Percentiles rank a stretch among this genome's conserved stretches.
phyloP scores from a whole-genome alignment of 1,284 basidiomycete genomes.

The Trametes pubescens region DNA sequence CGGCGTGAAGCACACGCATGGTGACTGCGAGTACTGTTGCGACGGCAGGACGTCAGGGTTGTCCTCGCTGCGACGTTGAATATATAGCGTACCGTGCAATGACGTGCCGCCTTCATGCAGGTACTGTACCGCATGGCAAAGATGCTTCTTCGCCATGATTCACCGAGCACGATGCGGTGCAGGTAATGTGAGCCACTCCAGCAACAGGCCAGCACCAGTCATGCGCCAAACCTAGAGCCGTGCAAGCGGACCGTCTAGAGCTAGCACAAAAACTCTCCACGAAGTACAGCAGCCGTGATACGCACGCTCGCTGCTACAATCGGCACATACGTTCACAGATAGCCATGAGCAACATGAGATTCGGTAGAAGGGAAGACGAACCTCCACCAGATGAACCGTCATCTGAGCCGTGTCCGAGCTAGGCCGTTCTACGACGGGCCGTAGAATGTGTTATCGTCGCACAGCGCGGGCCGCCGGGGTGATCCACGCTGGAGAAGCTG shows the following conservation, averaged over 20 bases:
- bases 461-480: neutral
- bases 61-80: neutral
- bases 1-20: slow-evolving; percentile 5
- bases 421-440: slow-evolving; percentile 5
- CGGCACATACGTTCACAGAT: neutral
- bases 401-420: slow-evolving; percentile 2
- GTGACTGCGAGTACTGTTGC: neutral
- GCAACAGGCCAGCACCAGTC: neutral
- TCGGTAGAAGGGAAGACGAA: neutral
- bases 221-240: neutral
- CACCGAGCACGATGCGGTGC: slow-evolving; percentile 12
- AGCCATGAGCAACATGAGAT: neutral
- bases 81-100: slow-evolving; percentile 6
- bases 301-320: neutral
- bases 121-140: slow-evolving; percentile 10
- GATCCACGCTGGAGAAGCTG: neutral
- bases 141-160: slow-evolving; percentile 4
- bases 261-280: neutral
- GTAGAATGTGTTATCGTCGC: neutral
- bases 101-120: slow-evolving; percentile 10
- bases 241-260: neutral
- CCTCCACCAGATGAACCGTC: neutral
- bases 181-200: neutral
- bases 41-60: neutral
- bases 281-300: neutral